Conservation (phyloP, 495 filamentous ascomycete genomes). For the Neurospora sp. region DNA sequence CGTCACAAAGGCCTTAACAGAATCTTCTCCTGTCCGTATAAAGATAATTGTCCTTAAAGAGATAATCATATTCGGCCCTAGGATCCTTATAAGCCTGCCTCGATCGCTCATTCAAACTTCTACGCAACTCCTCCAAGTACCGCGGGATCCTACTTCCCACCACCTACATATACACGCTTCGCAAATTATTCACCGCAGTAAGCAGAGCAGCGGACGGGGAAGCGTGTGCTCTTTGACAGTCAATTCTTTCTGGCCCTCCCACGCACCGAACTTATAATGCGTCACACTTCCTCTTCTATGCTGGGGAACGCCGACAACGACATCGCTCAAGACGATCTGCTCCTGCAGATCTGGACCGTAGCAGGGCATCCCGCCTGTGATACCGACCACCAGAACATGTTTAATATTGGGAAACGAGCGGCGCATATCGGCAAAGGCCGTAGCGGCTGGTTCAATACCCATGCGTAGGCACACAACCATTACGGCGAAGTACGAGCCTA, state of each 20-base stretch:
- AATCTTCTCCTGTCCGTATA: no score
- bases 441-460: no score
- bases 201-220: conserved; percentile 16
- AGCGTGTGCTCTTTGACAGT: conserved; percentile 2
- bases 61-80: neutral
- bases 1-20: no score
- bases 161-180: conserved; percentile 4
- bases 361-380: conserved; percentile 28
- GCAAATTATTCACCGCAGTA: conserved; percentile 10
- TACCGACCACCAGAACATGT: conserved; percentile 40
- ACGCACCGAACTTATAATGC: conserved; percentile 19
- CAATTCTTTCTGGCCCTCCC: neutral
- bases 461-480: no score
- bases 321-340: conserved; percentile 24
- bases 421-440: conserved; percentile 17
- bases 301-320: conserved; percentile 15
- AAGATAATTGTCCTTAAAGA: no score
- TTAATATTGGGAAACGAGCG: conserved; percentile 30
- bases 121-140: conserved; percentile 1
- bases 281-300: conserved; percentile 11
- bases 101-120: neutral
- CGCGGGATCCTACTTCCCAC: conserved; percentile 12
- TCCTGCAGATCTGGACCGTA: conserved; percentile 10
- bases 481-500: no score
- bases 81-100: neutral